Conservation (phyloP, 2,329 filamentous ascomycete species). For the Pseudogymnoascus sp. region DNA sequence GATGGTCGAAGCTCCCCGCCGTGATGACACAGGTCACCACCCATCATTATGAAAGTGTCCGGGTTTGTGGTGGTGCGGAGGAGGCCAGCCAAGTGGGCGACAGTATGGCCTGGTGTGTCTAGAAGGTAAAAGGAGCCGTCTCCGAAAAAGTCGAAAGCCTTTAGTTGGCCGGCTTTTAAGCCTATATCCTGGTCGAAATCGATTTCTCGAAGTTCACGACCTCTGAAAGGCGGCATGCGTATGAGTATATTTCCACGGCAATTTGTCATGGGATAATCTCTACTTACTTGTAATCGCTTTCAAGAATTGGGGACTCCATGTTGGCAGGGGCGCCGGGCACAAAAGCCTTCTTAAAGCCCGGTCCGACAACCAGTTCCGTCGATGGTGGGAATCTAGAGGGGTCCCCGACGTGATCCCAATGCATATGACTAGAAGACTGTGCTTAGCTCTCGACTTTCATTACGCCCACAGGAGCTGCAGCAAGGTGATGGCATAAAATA, state of each 20-base stretch:
- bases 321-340: neutral
- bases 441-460: neutral
- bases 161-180: slow-evolving; percentile 38
- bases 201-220: slow-evolving; percentile 31
- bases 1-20: neutral
- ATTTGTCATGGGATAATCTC: neutral
- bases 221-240: slow-evolving; percentile 14
- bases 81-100: neutral
- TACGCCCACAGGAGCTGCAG: neutral
- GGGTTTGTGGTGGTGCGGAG: neutral
- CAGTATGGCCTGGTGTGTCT: neutral
- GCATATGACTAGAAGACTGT: neutral
- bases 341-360: neutral
- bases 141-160: slow-evolving; percentile 11
- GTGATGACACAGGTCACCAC: neutral
- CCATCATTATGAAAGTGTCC: neutral
- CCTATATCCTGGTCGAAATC: slow-evolving; percentile 23
- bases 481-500: neutral
- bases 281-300: neutral
- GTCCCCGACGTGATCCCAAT: neutral
- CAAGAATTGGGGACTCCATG: neutral
- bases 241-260: neutral
- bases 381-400: neutral
- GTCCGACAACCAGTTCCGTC: neutral
- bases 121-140: neutral